phyloP scores from a whole-genome alignment of 176 grass and related monocot species.

The Triticum turgidum region DNA sequence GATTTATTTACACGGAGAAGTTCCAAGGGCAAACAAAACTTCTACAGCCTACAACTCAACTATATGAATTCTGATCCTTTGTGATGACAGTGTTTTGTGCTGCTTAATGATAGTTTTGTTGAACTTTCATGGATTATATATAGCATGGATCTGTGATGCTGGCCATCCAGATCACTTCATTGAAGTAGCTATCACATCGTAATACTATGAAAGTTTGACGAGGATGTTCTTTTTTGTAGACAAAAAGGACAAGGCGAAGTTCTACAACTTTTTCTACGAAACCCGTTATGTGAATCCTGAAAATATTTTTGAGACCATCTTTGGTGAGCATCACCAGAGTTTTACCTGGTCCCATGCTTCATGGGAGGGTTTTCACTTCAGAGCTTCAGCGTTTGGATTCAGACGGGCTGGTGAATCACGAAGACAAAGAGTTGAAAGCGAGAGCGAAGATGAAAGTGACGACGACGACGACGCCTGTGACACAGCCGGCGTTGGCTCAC shows the following conservation, averaged over 20 bases:
- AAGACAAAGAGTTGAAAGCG: conserved; percentile 34
- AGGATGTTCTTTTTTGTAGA: conserved; percentile 32
- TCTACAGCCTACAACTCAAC: neutral
- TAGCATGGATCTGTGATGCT: neutral
- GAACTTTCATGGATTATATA: conserved; percentile 8
- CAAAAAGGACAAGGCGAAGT: conserved; percentile 40
- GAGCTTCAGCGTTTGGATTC: conserved; percentile 36
- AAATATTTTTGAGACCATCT: conserved; percentile 61
- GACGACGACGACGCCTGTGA: conserved; percentile 45
- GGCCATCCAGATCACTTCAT: neutral
- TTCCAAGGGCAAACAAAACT: neutral
- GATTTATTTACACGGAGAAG: neutral
- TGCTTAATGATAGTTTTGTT: neutral
- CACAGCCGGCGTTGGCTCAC: conserved; percentile 50
- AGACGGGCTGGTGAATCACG: conserved; percentile 49
- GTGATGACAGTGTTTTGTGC: neutral
- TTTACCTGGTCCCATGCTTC: conserved; percentile 66
- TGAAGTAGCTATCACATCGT: neutral
- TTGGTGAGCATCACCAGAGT: conserved; percentile 28
- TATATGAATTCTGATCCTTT: neutral
- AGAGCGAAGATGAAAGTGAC: conserved; percentile 49
- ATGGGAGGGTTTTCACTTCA: conserved; percentile 65
- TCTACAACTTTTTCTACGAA: conserved; percentile 57
- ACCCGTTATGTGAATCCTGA: conserved; percentile 56
- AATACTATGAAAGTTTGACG: neutral